These are phyloP conservation scores for Fusarium nematophilum DNA, from an alignment of 2,329 filamentous ascomycete genomes.

Conservation along the genomic window DNA sequence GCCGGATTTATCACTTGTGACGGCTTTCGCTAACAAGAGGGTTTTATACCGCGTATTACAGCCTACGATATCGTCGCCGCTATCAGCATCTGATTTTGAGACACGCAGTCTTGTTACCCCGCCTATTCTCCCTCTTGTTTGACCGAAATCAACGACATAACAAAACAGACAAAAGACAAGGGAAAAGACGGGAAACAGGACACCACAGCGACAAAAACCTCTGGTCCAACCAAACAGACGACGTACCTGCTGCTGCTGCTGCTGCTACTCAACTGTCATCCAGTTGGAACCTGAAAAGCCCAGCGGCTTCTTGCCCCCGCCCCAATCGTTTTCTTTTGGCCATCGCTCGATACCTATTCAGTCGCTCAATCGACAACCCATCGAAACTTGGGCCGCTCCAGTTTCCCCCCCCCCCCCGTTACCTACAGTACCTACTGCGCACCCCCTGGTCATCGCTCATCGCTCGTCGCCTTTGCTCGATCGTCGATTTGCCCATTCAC, in stretches of 20 bases:
- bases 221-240: background rate
- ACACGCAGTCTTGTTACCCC: conserved; percentile 20
- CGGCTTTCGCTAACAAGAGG: conserved; percentile 21
- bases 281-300: conserved; percentile 26
- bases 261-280: conserved; percentile 1
- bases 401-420: conserved; percentile 24
- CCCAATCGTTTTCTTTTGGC: conserved; percentile 14
- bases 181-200: conserved; percentile 26
- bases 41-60: conserved; percentile 24
- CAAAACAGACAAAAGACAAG: background rate
- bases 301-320: too few species aligned
- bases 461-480: conserved; percentile 27
- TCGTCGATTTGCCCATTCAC: conserved; percentile 40
- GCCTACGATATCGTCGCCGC: conserved; percentile 25
- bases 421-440: too few species aligned
- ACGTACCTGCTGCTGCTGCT: background rate
- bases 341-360: conserved; percentile 19
- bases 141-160: conserved; percentile 9
- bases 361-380: conserved; percentile 9
- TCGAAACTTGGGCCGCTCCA: conserved; percentile 32
- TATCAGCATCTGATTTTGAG: background rate
- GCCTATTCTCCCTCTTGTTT: conserved; percentile 12
- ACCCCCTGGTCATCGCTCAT: conserved; percentile 29
- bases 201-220: conserved; percentile 10
- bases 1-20: conserved; percentile 7